phyloP scores from a whole-genome alignment of 129 eudicot genomes.

The Logfia minima region DNA sequence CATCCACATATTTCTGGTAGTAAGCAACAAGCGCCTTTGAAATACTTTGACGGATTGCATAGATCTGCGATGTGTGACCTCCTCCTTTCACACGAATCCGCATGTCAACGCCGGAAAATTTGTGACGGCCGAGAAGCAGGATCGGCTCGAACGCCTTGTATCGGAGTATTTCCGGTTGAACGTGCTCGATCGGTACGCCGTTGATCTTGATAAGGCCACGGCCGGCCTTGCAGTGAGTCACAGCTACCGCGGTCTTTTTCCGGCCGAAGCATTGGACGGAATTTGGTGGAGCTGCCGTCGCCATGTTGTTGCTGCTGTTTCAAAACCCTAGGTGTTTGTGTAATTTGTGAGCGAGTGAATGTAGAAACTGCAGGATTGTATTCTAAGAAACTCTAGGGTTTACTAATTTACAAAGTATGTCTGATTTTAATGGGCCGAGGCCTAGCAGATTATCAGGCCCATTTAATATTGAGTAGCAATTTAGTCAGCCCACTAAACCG shows the following conservation, averaged over 20 bases:
- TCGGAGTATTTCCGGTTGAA: slow-evolving; percentile 43
- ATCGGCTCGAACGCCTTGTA: slow-evolving; percentile 45
- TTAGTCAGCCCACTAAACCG: not conserved
- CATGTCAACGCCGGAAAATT: slow-evolving; percentile 42
- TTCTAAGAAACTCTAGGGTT: not conserved
- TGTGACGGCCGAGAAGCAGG: slow-evolving; percentile 36
- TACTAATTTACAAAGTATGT: not conserved
- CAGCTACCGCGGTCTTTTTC: slow-evolving; percentile 47
- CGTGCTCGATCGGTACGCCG: slow-evolving; percentile 38
- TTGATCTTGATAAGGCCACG: slow-evolving; percentile 43
- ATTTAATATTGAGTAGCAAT: not conserved
- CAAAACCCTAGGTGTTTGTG: not conserved
- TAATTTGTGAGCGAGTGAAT: not conserved
- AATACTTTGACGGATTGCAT: slow-evolving; percentile 39
- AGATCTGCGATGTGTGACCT: slow-evolving; percentile 44
- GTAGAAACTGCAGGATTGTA: not conserved
- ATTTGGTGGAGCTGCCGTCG: slow-evolving; percentile 38
- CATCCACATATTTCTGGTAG: slow-evolving; percentile 71
- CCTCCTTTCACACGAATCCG: slow-evolving; percentile 46
- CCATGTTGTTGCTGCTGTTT: slow-evolving; percentile 21
- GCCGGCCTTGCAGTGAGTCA: slow-evolving; percentile 43
- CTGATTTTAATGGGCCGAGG: not conserved
- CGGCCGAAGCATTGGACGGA: slow-evolving; percentile 45
- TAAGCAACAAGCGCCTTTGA: slow-evolving; percentile 38
- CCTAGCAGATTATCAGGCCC: not conserved